phyloP scores from a whole-genome alignment of 1,284 basidiomycete genomes.

The Moesziomyces antarcticus region DNA sequence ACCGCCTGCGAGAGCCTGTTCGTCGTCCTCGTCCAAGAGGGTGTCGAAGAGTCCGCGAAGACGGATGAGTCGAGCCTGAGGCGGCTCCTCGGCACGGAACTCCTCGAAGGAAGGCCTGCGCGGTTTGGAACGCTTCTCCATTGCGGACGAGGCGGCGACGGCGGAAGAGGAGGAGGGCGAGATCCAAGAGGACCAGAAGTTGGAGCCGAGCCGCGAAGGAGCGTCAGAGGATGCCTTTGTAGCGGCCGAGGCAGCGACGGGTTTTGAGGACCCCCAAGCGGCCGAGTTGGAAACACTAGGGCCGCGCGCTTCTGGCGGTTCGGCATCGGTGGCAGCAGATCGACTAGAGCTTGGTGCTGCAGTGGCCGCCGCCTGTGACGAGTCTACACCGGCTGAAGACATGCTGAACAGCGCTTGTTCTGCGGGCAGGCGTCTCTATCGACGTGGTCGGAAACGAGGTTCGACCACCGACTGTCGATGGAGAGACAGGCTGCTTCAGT shows the following conservation, averaged over 20 bases:
- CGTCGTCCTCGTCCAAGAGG: conserved; percentile 61
- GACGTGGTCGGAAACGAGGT: neutral
- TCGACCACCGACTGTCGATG: neutral
- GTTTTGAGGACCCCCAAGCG: conserved; percentile 1
- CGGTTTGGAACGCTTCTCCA: conserved; percentile 45
- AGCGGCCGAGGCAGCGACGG: conserved; percentile 1
- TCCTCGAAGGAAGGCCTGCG: conserved; percentile 58
- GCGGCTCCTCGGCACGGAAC: conserved; percentile 64
- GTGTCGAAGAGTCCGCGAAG: conserved; percentile 65
- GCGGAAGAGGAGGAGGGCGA: conserved; percentile 54
- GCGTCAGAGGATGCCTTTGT: conserved; percentile 12
- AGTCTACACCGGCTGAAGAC: conserved; percentile 16
- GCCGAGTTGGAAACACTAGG: neutral
- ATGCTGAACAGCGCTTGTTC: conserved; percentile 7
- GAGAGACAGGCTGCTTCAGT: neutral
- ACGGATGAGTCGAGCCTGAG: conserved; percentile 64
- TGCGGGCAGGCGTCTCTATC: conserved; percentile 4
- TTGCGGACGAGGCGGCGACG: conserved; percentile 50
- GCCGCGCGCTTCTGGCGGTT: conserved; percentile 30
- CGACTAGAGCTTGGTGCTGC: conserved; percentile 2
- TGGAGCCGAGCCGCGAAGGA: conserved; percentile 39
- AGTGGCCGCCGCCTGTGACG: conserved; percentile 11
- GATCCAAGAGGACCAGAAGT: conserved; percentile 52
- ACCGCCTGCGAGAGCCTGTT: conserved; percentile 62
- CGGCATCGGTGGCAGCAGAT: conserved; percentile 4